Evolutionary conservation across 306 rosid genomes (phyloP).

Genomic region (Glycine tomentella): DNA sequence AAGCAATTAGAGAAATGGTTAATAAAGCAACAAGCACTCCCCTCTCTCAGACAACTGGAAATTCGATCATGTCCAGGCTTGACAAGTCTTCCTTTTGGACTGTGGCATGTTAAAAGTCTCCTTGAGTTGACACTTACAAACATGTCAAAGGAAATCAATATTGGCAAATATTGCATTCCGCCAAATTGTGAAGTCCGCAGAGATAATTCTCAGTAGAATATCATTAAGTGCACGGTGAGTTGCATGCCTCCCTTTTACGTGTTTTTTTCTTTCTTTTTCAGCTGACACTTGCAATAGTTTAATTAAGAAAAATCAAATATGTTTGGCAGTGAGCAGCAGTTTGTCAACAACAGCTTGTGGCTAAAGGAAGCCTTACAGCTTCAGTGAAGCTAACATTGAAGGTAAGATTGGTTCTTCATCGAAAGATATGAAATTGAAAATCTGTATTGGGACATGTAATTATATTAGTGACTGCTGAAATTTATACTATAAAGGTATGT

Average conservation of each 20-base stretch:
- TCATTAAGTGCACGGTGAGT: not conserved
- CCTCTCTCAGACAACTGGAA: slow-evolving; percentile 52
- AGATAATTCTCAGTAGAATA: too few species aligned
- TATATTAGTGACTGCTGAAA: too few species aligned
- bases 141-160: slow-evolving; percentile 29
- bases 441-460: too few species aligned
- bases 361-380: too few species aligned
- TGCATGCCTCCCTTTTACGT: not conserved
- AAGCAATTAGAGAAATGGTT: slow-evolving; percentile 26
- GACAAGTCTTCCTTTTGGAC: slow-evolving; percentile 44
- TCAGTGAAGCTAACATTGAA: too few species aligned
- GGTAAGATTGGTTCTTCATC: too few species aligned
- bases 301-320: not conserved
- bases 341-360: not conserved
- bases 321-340: slow-evolving; percentile 24
- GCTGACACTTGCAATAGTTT: not conserved
- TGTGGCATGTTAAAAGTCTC: slow-evolving; percentile 39
- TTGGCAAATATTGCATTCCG: not conserved
- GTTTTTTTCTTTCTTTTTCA: not conserved
- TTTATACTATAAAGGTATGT: too few species aligned
- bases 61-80: slow-evolving; percentile 36
- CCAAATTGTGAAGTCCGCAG: not conserved
- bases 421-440: too few species aligned
- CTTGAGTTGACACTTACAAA: slow-evolving; percentile 50
- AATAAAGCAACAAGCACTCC: slow-evolving; percentile 44